Evolutionary conservation across 148 eudicot species (phyloP).

Genomic region (Rhododendron vialii): DNA sequence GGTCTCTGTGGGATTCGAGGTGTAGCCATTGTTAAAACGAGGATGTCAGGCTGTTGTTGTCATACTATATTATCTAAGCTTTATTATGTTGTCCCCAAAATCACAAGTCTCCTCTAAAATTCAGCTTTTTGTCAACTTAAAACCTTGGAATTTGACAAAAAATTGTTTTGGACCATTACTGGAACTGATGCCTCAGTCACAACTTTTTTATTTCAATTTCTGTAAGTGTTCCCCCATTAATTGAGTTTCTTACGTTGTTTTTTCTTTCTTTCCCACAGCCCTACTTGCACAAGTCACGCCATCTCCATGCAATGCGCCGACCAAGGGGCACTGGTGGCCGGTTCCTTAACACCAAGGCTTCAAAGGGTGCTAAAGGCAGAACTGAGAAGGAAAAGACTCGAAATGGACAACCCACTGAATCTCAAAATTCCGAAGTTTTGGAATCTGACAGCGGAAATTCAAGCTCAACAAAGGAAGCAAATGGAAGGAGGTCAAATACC

Average conservation of each 20-base stretch:
- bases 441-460: slow-evolving; percentile 33
- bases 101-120: neutral
- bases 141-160: neutral
- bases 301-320: slow-evolving; percentile 68
- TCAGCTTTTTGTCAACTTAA: neutral
- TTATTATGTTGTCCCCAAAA: neutral
- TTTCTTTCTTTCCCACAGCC: slow-evolving; percentile 31
- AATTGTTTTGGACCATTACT: neutral
- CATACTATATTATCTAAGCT: neutral
- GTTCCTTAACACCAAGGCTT: slow-evolving; percentile 48
- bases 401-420: slow-evolving; percentile 21
- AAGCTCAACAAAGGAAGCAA: slow-evolving; percentile 23
- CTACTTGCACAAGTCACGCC: slow-evolving; percentile 61
- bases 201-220: neutral
- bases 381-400: neutral
- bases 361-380: slow-evolving; percentile 5
- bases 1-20: too few species aligned
- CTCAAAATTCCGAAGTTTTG: slow-evolving; percentile 48
- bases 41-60: neutral
- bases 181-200: neutral
- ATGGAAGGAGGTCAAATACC: slow-evolving; percentile 16
- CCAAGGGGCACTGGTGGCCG: slow-evolving; percentile 70
- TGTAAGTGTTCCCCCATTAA: neutral
- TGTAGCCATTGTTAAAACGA: neutral
- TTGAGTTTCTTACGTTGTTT: neutral